A percentile compares a stretch with the other conserved stretches of the same genome.
phyloP scores from a whole-genome alignment of 2,329 filamentous ascomycete genomes.

The Elsinoe ampelina region DNA sequence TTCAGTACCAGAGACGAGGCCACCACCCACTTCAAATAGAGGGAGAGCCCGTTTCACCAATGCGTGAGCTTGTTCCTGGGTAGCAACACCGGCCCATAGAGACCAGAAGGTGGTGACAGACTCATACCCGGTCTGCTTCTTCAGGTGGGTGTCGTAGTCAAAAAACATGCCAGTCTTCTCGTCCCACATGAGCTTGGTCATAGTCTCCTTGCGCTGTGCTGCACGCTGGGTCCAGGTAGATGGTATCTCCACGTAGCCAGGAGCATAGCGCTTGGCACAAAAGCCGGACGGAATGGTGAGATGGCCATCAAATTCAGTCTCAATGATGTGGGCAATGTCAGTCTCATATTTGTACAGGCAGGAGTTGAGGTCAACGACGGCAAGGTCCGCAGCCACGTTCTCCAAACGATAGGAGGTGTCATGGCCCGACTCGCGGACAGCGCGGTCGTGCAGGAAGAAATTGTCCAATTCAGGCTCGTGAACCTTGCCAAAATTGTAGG shows the following conservation, averaged over 20 bases:
- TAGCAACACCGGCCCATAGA: conserved; percentile 86
- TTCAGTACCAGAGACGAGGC: conserved; percentile 80
- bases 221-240: conserved; percentile 85
- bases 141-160: conserved; percentile 82
- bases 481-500: conserved; percentile 73
- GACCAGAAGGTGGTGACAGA: conserved; percentile 93
- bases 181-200: conserved; percentile 93
- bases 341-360: conserved; percentile 94
- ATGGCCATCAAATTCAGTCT: conserved; percentile 71
- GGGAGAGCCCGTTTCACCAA: conserved; percentile 77
- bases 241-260: conserved; percentile 69
- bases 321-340: conserved; percentile 82
- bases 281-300: conserved; percentile 77
- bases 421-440: conserved; percentile 91
- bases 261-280: conserved; percentile 54
- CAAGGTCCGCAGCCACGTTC: conserved; percentile 74
- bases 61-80: conserved; percentile 72
- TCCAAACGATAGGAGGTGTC: conserved; percentile 94
- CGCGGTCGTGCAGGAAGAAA: conserved; percentile 93
- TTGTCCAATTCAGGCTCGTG: conserved; percentile 81
- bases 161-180: conserved; percentile 92
- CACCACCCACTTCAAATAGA: conserved; percentile 78
- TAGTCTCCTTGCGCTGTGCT: conserved; percentile 69
- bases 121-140: conserved; percentile 76
- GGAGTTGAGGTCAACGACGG: conserved; percentile 90